A percentile compares a stretch with the other conserved stretches of the same genome.
Conservation (phyloP, 2,329 filamentous ascomycete genomes). For the Onygenales sp. region DNA sequence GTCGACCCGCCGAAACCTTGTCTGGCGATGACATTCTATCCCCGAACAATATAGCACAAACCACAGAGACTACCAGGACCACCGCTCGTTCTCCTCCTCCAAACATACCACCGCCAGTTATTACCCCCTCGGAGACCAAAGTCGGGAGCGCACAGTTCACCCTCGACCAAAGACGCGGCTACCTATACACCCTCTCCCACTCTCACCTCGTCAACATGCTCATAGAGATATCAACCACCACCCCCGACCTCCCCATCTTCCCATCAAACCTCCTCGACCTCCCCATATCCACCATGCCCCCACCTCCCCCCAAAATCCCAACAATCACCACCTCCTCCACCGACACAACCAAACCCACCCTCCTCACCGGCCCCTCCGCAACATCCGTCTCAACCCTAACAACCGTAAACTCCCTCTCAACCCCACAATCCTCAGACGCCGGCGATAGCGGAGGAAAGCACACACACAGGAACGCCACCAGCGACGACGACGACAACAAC, state of each 20-base stretch:
- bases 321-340: conserved; percentile 9
- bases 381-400: conserved; percentile 2
- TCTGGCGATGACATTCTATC: background rate
- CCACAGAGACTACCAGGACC: background rate
- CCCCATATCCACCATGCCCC: conserved; percentile 5
- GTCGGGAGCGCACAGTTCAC: conserved; percentile 22
- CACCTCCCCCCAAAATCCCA: conserved; percentile 3
- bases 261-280: conserved; percentile 27
- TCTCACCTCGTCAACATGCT: conserved; percentile 56
- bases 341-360: conserved; percentile 3
- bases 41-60: background rate
- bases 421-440: conserved; percentile 3
- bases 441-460: conserved; percentile 1
- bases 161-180: conserved; percentile 47
- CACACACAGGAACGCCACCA: background rate
- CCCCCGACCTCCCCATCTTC: conserved; percentile 60
- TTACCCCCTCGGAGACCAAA: conserved; percentile 16
- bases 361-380: conserved; percentile 7
- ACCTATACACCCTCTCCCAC: conserved; percentile 53
- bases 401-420: conserved; percentile 1
- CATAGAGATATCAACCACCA: conserved; percentile 49
- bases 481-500: conserved; percentile 15
- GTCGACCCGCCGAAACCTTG: conserved; percentile 27
- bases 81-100: too few species aligned
- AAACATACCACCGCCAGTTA: conserved; percentile 14